Evolutionary conservation across 306 rosid species (phyloP), one percentile per base, ranked within the genome.

Genomic region (Cicer judaicum): DNA sequence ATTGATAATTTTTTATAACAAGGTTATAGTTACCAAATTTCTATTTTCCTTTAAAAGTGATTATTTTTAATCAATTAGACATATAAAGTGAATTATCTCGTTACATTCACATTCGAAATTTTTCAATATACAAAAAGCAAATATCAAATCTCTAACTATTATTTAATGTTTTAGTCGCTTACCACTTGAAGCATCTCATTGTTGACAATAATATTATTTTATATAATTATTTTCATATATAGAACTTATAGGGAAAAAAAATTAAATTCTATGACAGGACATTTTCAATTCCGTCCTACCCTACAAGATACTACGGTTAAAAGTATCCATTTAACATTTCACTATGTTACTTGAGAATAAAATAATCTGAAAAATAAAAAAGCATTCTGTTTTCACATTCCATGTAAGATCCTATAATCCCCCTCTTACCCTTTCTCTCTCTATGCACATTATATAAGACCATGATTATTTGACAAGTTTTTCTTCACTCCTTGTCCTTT

Each of bases 401-500:
- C 84, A 55, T 82, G 66, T 83, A 60, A 13, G 21, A 11, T n/a
- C 14, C 44, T 73, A 79, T 66, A 74, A 73, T 77, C 52, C 56
- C 63, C 36, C 50, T 61, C 55, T 14, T 19, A 57, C 19, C 38
- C 54, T 16, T 6, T 39, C 42, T 44, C 79, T 10, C 12, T 64
- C 56, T 49, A 59, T 72, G 39, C 40, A 19, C 56, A 72, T 79
- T 85, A 89, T 91, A 88, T 86, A 93, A 79, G 81, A 38, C n/a
- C 54, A 66, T 42, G 69, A 61, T 49, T 24, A 53, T 38, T 9
- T 64, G 86, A 70, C 80, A 78, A 49, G 75, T 60, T 78, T 82
- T 57, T 48, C 77, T 62, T 74, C 89, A 87, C 68, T 29, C 62
- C 80, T 46, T 56, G 50, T 74, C 55, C 74, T 49, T 71, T 83